Evolutionary conservation across 2,329 filamentous ascomycete species (phyloP).

Genomic region (Penicillium psychrosexuale): DNA sequence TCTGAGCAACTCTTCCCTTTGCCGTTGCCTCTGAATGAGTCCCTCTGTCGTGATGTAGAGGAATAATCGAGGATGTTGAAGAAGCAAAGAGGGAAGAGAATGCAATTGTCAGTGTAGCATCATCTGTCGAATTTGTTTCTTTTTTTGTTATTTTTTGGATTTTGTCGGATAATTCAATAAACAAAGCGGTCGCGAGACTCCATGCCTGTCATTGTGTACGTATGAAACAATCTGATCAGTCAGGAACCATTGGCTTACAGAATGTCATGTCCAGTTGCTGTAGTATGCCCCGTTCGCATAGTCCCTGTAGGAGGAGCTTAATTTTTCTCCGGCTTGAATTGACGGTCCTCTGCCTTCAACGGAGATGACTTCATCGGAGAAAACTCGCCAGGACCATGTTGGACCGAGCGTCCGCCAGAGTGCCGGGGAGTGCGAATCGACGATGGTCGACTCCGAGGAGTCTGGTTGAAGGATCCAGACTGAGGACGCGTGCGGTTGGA

Average conservation of each 20-base stretch:
- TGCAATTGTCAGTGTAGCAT: background rate
- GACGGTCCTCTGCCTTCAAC: background rate
- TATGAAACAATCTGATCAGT: background rate
- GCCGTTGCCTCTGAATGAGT: background rate
- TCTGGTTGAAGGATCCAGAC: background rate
- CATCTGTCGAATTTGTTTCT: too few species aligned
- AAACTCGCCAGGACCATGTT: background rate
- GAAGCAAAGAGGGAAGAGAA: background rate
- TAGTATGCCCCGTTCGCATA: conserved; percentile 32
- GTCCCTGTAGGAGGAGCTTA: background rate
- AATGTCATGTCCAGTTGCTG: conserved; percentile 40
- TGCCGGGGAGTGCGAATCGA: background rate
- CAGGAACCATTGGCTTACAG: conserved; percentile 29
- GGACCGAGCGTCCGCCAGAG: background rate
- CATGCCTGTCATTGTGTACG: conserved; percentile 31
- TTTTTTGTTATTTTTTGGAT: too few species aligned
- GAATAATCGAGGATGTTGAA: background rate
- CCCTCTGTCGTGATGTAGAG: background rate
- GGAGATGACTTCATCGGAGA: background rate
- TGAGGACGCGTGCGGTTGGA: background rate
- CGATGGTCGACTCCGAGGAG: background rate
- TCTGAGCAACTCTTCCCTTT: background rate
- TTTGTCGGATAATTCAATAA: conserved; percentile 9
- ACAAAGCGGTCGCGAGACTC: conserved; percentile 38
- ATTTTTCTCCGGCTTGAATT: background rate